These are phyloP conservation scores for Spatholobus suberectus DNA, from an alignment of 306 rosid genomes.

Conservation along the genomic window DNA sequence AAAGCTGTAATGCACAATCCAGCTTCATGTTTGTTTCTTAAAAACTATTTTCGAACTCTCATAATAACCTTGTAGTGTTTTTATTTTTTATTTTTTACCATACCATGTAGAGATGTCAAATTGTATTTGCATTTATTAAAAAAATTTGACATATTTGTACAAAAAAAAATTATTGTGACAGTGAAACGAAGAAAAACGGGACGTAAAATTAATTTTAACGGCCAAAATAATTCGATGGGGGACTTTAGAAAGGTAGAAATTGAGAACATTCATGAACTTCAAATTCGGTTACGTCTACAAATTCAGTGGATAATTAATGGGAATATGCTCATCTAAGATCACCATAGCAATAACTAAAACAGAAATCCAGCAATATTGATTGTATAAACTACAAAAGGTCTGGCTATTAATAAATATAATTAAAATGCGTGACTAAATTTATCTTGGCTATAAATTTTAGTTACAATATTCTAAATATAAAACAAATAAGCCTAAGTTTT, in stretches of 20 bases:
- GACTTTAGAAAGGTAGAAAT: neutral
- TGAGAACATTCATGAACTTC: neutral
- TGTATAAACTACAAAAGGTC: neutral
- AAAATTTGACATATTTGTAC: neutral
- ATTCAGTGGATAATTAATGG: neutral
- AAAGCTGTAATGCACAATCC: constrained; percentile 34
- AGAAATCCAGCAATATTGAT: neutral
- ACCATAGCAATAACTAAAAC: neutral
- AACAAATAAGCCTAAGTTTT: neutral
- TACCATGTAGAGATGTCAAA: neutral
- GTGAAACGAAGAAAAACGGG: neutral
- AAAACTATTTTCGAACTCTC: neutral
- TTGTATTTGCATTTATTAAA: neutral
- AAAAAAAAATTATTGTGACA: neutral
- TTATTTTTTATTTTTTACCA: neutral
- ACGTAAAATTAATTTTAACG: neutral
- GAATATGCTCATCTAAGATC: neutral
- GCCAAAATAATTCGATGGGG: neutral
- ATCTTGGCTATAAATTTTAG: neutral
- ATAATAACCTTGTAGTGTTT: neutral
- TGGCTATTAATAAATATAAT: neutral
- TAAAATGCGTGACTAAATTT: neutral
- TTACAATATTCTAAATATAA: neutral
- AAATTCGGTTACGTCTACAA: neutral
- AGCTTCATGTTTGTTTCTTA: neutral